phyloP scores from a whole-genome alignment of 1,284 basidiomycete genomes.

The Malassezia restricta region DNA sequence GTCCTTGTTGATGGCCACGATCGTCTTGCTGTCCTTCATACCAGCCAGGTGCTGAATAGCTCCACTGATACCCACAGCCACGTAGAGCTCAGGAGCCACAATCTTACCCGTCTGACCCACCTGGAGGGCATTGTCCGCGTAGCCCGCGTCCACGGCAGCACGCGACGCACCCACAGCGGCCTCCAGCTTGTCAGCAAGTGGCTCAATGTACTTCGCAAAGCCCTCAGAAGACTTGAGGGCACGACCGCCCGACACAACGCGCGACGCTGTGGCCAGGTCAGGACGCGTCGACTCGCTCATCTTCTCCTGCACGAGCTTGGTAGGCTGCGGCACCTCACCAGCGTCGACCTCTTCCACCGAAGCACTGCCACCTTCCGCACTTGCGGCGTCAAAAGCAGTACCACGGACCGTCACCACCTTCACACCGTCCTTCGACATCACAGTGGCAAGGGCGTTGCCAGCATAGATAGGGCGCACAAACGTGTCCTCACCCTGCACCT shows the following conservation, averaged over 20 bases:
- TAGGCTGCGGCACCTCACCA: constrained; percentile 49
- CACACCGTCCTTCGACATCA: constrained; percentile 66
- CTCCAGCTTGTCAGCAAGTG: constrained; percentile 80
- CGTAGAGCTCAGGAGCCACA: constrained; percentile 69
- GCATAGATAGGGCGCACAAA: constrained; percentile 95
- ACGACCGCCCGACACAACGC: constrained; percentile 87
- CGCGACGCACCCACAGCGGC: constrained; percentile 94
- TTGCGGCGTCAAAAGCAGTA: constrained; percentile 72
- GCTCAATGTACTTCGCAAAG: constrained; percentile 75
- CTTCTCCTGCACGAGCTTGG: constrained; percentile 69
- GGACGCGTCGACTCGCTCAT: constrained; percentile 85
- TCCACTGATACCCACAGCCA: constrained; percentile 92
- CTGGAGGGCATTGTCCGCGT: constrained; percentile 94
- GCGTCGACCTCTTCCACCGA: constrained; percentile 59
- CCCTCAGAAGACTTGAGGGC: constrained; percentile 90
- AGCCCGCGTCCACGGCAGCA: constrained; percentile 94
- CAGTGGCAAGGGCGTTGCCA: constrained; percentile 89
- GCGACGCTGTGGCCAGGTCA: constrained; percentile 72
- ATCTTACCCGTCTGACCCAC: constrained; percentile 96
- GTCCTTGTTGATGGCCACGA: constrained; percentile 98
- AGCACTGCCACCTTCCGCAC: constrained; percentile 51
- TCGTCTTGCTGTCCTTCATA: constrained; percentile 98
- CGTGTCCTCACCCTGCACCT: constrained; percentile 63
- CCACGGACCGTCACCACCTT: constrained; percentile 92
- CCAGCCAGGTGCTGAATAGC: constrained; percentile 98